Evolutionary conservation across 2,329 filamentous ascomycete genomes (phyloP), one percentile per base, ranked within the genome.

Genomic region (Cladorrhinum sp.): DNA sequence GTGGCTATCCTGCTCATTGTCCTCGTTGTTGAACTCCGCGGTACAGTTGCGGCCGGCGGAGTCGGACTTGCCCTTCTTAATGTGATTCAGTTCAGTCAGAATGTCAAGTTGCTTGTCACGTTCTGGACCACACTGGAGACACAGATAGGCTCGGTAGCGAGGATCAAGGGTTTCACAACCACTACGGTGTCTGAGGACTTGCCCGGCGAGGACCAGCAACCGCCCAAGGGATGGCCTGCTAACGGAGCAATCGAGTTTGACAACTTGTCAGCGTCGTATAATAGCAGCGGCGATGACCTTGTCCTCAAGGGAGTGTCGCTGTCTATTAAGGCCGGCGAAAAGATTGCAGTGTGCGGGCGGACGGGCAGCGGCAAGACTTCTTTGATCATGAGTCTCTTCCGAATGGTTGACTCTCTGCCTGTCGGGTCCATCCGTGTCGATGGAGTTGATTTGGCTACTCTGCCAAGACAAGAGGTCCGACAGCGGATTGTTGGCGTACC

Each of bases 361-460:
- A 74, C 73, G 0, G 74, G 64, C 18, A 65, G 64, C 18, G 66
- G 66, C 12, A 68, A 74, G 59, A 71, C 67, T 1, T 70, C 67
- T 0, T 61, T 73, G 2, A 62, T 72, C 23, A 69, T 78, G 10
- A 71, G 76, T 0, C 69, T 84, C 3, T 76, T 82, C 60, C 76
- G 80, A 18, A 75, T 84, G 63, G 66, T 82, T 9, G 76, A 81
- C n/a, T 45, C 41, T 7, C 68, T 75, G 13, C 72, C 71, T 10
- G 54, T 68, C 2, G 80, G 81, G 10, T 68, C 62, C n/a, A 78
- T 84, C 38, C 66, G 58, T 1, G 73, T 84, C 25, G 80, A 83
- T 64, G 75, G 74, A 1, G 23, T 81, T 6, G 76, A 80, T 51
- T 64, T 69, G 5, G 22, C 64, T 1, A 67, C 58, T 0, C 52